Conservation (phyloP, 768 basidiomycete species). For the Inosperma sp. region DNA sequence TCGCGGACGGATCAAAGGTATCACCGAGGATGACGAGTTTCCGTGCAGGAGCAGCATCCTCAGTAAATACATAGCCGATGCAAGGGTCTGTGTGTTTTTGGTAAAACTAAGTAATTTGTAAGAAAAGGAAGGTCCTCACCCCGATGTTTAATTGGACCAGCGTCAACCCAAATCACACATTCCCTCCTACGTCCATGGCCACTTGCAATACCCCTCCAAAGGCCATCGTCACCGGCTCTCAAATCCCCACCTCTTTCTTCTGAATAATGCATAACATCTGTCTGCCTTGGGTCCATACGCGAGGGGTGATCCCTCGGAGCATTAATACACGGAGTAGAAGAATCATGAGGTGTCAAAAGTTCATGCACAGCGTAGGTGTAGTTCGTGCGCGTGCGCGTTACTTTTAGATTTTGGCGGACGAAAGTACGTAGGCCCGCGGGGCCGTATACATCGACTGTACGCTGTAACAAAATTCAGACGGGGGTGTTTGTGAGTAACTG, state of each 20-base stretch:
- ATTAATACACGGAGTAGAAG: conserved; percentile 44
- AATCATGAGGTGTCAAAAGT: conserved; percentile 55
- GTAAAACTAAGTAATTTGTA: not conserved
- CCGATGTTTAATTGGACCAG: conserved; percentile 72
- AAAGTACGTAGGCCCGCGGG: conserved; percentile 74
- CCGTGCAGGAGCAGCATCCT: conserved; percentile 44
- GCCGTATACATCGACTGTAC: conserved; percentile 69
- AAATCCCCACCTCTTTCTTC: conserved; percentile 65
- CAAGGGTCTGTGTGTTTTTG: conserved; percentile 53
- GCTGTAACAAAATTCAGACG: conserved; percentile 29
- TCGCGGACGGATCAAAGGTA: conserved; percentile 58
- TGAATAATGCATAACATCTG: conserved; percentile 51
- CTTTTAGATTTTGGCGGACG: conserved; percentile 62
- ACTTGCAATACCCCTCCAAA: conserved; percentile 56
- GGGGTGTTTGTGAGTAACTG: conserved; percentile 1
- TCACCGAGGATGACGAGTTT: conserved; percentile 78
- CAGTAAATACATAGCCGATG: conserved; percentile 72
- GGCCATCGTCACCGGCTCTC: conserved; percentile 46
- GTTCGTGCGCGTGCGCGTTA: conserved; percentile 58
- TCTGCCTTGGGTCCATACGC: conserved; percentile 19
- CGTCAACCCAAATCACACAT: conserved; percentile 53
- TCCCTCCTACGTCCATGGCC: conserved; percentile 34
- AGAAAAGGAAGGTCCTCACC: conserved; percentile 38
- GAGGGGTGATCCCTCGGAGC: conserved; percentile 11
- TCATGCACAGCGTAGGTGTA: conserved; percentile 77